A percentile compares a stretch with the other conserved stretches of the same genome.
Evolutionary conservation across 2,329 filamentous ascomycete species (phyloP).

Genomic region (Exophiala calicioides): DNA sequence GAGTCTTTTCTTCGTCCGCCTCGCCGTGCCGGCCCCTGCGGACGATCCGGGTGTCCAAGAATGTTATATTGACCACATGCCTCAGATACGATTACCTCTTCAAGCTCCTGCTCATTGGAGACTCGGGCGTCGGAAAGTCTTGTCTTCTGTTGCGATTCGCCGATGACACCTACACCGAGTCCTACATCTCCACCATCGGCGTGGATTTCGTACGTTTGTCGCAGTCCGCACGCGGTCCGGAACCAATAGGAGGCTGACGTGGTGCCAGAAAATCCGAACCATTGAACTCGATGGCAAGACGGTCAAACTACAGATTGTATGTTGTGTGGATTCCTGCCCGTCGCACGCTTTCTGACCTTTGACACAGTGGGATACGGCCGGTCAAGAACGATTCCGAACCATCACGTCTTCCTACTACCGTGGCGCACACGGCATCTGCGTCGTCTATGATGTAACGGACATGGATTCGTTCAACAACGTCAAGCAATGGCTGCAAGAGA

Average conservation of each 20-base stretch:
- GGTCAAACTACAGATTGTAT: conserved; percentile 98
- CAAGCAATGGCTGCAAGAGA: conserved; percentile 99
- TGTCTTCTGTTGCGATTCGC: conserved; percentile 97
- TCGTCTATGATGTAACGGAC: conserved; percentile 99
- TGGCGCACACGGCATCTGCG: conserved; percentile 97
- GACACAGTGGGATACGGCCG: conserved; percentile 95
- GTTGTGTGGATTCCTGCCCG: conserved; percentile 41
- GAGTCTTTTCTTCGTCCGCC: conserved; percentile 11
- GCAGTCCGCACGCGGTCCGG: not conserved
- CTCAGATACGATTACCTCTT: conserved; percentile 99
- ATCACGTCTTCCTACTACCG: conserved; percentile 99
- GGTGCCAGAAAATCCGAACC: conserved; percentile 90
- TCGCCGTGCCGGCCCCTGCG: not conserved
- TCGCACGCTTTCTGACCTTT: conserved; percentile 23
- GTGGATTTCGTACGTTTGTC: conserved; percentile 84
- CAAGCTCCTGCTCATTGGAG: conserved; percentile 99
- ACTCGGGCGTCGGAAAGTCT: conserved; percentile 99
- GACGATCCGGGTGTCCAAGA: not conserved
- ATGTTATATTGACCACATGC: conserved; percentile 14
- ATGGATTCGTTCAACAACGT: conserved; percentile 99
- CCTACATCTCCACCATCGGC: conserved; percentile 99
- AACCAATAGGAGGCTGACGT: conserved; percentile 36
- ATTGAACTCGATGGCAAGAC: conserved; percentile 99
- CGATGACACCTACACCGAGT: conserved; percentile 98
- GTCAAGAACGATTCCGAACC: conserved; percentile 98